phyloP scores from a whole-genome alignment of 306 rosid species.

The Quillaja saponaria region DNA sequence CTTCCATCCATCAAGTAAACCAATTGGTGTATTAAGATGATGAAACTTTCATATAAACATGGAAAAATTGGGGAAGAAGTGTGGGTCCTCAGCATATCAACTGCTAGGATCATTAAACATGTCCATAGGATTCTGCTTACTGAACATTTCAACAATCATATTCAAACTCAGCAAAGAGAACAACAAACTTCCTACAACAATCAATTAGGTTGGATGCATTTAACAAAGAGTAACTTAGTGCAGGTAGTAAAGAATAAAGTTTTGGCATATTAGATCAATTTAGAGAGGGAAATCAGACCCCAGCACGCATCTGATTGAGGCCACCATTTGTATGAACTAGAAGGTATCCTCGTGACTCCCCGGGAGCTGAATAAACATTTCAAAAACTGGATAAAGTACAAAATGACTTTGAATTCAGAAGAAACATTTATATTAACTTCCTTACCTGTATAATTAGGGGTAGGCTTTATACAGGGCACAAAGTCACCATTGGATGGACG shows the following conservation, averaged over 20 bases:
- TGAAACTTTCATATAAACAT: no score
- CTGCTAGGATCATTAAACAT: no score
- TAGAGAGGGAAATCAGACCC: conserved; percentile 57
- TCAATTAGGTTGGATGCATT: conserved; percentile 5
- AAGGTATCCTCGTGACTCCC: conserved; percentile 69
- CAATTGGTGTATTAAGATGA: no score
- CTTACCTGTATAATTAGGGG: conserved; percentile 70
- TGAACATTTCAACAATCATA: conserved; percentile 12
- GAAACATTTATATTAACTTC: conserved; percentile 11
- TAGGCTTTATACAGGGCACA: conserved; percentile 68
- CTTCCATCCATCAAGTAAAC: no score
- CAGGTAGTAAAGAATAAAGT: neutral
- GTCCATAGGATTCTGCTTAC: neutral
- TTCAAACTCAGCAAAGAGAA: conserved; percentile 1
- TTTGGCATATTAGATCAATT: conserved; percentile 12
- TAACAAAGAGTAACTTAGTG: conserved; percentile 8
- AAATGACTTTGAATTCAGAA: conserved; percentile 6
- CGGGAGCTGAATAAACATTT: conserved; percentile 58
- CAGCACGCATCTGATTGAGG: conserved; percentile 96
- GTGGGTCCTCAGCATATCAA: no score
- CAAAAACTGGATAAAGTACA: conserved; percentile 15
- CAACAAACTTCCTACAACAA: conserved; percentile 9
- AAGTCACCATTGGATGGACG: conserved; percentile 66
- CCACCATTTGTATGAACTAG: conserved; percentile 93
- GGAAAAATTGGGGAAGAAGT: no score